A percentile compares a stretch with the other conserved stretches of the same genome.
Evolutionary conservation across 768 basidiomycete species (phyloP).

Genomic region (Nidularia pulvinata): DNA sequence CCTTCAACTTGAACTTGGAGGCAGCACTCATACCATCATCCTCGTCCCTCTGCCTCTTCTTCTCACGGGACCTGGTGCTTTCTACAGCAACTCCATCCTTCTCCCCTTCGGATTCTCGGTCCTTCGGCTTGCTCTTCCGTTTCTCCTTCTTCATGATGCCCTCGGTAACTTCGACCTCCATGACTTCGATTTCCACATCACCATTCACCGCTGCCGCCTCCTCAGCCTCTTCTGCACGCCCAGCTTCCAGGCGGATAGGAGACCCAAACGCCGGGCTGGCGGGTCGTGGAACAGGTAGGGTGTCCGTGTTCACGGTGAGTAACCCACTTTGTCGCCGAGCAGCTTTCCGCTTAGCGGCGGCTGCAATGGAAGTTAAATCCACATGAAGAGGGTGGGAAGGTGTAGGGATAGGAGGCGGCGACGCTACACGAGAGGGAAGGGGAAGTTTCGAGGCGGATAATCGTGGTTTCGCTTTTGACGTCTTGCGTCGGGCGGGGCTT

Average conservation of each 20-base stretch:
- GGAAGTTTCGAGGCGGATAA: constrained; percentile 47
- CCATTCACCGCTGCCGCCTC: constrained; percentile 25
- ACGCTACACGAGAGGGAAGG: constrained; percentile 38
- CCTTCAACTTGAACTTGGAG: constrained; percentile 54
- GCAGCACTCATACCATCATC: constrained; percentile 31
- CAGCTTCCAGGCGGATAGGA: constrained; percentile 55
- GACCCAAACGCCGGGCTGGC: constrained; percentile 73
- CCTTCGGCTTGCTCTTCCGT: constrained; percentile 42
- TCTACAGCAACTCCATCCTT: constrained; percentile 12
- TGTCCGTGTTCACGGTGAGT: constrained; percentile 40
- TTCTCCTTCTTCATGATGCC: constrained; percentile 43
- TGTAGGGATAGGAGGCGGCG: constrained; percentile 27
- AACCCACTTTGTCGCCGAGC: constrained; percentile 54
- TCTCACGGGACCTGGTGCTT: constrained; percentile 31
- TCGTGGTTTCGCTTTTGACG: constrained; percentile 42
- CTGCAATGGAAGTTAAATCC: constrained; percentile 15
- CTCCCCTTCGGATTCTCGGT: constrained; percentile 28
- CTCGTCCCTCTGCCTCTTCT: constrained; percentile 27
- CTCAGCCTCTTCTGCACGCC: constrained; percentile 59
- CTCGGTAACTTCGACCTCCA: constrained; percentile 30
- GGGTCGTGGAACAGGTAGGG: constrained; percentile 47
- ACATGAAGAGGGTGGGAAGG: constrained; percentile 13
- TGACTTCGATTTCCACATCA: constrained; percentile 26
- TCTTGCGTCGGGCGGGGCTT: constrained; percentile 37
- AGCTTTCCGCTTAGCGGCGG: constrained; percentile 32